Base-by-base conservation (phyloP, 1,284 basidiomycete genomes). In the Cryptococcus floricola region DNA sequence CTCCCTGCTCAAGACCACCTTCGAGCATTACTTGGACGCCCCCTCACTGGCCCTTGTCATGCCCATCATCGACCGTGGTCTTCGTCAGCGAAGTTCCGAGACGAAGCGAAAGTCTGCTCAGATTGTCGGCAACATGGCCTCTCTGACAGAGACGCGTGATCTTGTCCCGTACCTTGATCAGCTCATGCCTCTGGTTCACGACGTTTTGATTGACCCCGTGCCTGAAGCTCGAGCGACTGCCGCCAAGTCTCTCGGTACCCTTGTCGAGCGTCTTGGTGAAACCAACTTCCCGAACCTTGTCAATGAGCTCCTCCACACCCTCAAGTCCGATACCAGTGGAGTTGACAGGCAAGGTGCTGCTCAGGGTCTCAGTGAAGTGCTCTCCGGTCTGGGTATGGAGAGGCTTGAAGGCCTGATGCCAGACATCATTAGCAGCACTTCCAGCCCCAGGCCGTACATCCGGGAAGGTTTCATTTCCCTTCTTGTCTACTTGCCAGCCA, bases 391-490 rank as follows among this genome's bases (percentile, higher is more conserved):
- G 39, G 96, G 96, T 31, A 96, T 97, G 87, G 96, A 98, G 67
- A 85, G 94, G 52, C 84, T 99, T 67, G 96, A 98, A 74, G 90
- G 88, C 7, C 81, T 99, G 5, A 82, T 98, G 7, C 96, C 96
- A 0, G 92, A 96, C 64, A 91, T 98, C 70, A 89, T 98, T 65
- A 84, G 84, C 43, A 97, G 91, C 75, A 91, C 93, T 1, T 85
- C 90, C 64, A 95, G 90, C 52, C 87, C 91, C 5, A 82, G 91
- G 23, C 83, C 93, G 28, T 95, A 94, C 52, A 91, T 98, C 41
- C 85, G 94, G 51, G 96, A 98, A 81, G 96, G 96, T 25, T 97
- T 98, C 80, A 98, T 99, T 84, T 97, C 94, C 2, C 80, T 99
- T 25, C 85, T 99, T 49, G 93, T 99, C 37, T 99, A 89, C 79